Conservation (phyloP, 176 grass and related monocot species). For the Aegilops sharonensis region DNA sequence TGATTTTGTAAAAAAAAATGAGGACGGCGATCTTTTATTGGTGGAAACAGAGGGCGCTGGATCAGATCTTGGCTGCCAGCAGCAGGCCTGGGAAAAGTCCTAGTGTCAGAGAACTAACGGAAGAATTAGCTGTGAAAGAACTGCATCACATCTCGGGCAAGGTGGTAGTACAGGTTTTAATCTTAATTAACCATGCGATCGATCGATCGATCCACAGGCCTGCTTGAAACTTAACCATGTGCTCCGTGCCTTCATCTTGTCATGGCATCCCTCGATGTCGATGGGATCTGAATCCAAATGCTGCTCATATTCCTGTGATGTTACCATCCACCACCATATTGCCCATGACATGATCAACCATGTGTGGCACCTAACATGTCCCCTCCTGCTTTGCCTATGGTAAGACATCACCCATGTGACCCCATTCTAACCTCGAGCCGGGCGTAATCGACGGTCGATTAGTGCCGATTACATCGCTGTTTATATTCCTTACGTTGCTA, state of each 20-base stretch:
- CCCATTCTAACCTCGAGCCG: conserved; percentile 45
- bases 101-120: conserved; percentile 50
- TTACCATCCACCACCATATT: conserved; percentile 32
- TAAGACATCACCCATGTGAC: conserved; percentile 56
- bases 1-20: conserved; percentile 14
- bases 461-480: neutral
- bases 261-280: conserved; percentile 52
- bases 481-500: conserved; percentile 4
- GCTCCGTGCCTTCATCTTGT: conserved; percentile 36
- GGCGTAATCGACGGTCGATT: conserved; percentile 13
- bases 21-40: conserved; percentile 11
- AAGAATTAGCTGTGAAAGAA: conserved; percentile 78
- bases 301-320: conserved; percentile 53
- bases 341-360: conserved; percentile 52
- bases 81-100: conserved; percentile 37
- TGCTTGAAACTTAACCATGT: conserved; percentile 56
- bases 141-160: conserved; percentile 51
- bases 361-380: conserved; percentile 69
- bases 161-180: conserved; percentile 22
- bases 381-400: conserved; percentile 34
- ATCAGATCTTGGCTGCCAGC: conserved; percentile 49
- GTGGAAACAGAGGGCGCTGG: conserved; percentile 17
- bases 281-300: conserved; percentile 86
- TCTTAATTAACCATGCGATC: conserved; percentile 15
- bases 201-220: neutral